These are phyloP conservation scores for Trichoderma gracile DNA, from an alignment of 2,329 filamentous ascomycete species.

Conservation along the genomic window DNA sequence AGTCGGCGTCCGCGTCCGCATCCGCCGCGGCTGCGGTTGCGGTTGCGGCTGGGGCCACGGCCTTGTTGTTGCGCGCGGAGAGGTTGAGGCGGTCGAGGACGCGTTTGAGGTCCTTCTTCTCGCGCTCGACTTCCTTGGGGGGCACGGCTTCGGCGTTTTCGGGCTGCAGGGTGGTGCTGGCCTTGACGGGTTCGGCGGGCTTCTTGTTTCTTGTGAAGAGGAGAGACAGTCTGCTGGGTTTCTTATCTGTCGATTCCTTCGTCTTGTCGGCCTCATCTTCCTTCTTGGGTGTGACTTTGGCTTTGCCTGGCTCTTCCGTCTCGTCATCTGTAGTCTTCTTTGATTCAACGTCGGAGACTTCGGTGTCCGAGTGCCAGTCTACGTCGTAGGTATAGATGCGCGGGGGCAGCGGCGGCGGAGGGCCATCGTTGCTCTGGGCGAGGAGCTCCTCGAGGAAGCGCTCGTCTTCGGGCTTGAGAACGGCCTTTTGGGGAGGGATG, in stretches of 20 bases:
- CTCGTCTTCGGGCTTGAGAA: conserved; percentile 60
- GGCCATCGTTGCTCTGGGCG: conserved; percentile 41
- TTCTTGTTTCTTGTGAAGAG: conserved; percentile 45
- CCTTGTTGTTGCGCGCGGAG: conserved; percentile 79
- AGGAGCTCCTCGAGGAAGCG: conserved; percentile 59
- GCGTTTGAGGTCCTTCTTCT: conserved; percentile 71
- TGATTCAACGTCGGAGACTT: conserved; percentile 33
- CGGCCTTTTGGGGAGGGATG: conserved; percentile 38
- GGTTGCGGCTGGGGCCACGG: conserved; percentile 68
- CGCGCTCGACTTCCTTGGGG: conserved; percentile 47
- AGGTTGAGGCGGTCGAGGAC: conserved; percentile 85
- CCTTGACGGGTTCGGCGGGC: conserved; percentile 29
- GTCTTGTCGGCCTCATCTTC: conserved; percentile 36
- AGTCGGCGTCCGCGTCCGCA: conserved; percentile 80
- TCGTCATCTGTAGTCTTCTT: conserved; percentile 28
- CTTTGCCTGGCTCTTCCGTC: conserved; percentile 23
- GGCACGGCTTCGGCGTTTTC: conserved; percentile 39
- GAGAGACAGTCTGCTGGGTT: conserved; percentile 40
- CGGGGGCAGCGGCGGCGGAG: conserved; percentile 58
- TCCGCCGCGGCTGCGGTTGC: too few relatives aligned
- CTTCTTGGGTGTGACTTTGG: not conserved
- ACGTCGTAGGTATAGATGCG: conserved; percentile 53
- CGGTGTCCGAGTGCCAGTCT: conserved; percentile 46
- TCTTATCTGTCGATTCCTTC: conserved; percentile 37
- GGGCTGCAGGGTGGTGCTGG: conserved; percentile 38